phyloP scores from a whole-genome alignment of 2,329 filamentous ascomycete species.

The Davidsoniella australis region DNA sequence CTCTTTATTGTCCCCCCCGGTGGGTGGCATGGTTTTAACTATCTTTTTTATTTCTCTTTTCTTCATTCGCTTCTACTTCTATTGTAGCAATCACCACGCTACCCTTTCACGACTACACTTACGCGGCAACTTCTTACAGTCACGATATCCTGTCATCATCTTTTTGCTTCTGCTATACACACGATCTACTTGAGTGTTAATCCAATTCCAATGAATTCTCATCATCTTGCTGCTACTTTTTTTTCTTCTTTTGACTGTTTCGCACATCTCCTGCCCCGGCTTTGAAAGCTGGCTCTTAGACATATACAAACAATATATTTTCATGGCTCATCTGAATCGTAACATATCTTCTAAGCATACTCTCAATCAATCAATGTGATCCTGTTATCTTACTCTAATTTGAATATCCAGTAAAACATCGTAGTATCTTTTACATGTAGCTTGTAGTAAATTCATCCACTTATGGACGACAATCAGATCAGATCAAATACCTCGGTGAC shows the following conservation, averaged over 20 bases:
- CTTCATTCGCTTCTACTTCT: constrained; percentile 2
- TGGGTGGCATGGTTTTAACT: constrained; percentile 5
- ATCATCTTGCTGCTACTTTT: not conserved
- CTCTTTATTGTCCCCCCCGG: constrained; percentile 10
- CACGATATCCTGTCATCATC: constrained; percentile 10
- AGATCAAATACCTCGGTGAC: not conserved
- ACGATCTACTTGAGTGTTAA: not conserved
- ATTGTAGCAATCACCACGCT: constrained; percentile 1
- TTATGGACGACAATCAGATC: not conserved
- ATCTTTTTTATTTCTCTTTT: not conserved
- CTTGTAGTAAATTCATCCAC: constrained; percentile 6
- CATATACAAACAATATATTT: too few species aligned
- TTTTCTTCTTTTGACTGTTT: not conserved
- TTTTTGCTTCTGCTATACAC: not conserved
- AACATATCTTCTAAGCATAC: too few species aligned
- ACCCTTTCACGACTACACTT: constrained; percentile 8
- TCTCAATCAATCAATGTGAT: too few species aligned
- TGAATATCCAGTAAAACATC: too few species aligned
- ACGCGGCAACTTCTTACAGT: constrained; percentile 7
- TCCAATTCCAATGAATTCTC: not conserved
- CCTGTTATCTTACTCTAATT: too few species aligned
- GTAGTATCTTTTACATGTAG: too few species aligned
- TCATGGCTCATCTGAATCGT: too few species aligned
- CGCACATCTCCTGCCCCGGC: too few species aligned
- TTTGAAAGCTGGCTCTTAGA: too few species aligned